These are phyloP conservation scores for Arabis alpina DNA, from an alignment of 345 rosid species.

Conservation along the genomic window DNA sequence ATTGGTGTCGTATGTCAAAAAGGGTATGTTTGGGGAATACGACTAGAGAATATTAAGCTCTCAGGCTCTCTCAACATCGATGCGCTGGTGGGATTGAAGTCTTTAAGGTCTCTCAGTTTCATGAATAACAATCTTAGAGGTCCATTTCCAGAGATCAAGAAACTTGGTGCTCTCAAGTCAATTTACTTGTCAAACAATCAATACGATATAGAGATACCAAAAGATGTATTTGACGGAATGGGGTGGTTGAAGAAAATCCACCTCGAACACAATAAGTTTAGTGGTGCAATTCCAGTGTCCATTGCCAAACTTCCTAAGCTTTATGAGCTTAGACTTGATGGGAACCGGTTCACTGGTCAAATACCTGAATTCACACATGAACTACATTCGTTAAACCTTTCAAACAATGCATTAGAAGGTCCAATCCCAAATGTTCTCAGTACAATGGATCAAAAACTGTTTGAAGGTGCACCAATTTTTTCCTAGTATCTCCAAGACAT, in stretches of 20 bases:
- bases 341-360: constrained; percentile 61
- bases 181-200: constrained; percentile 64
- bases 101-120: constrained; percentile 62
- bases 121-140: constrained; percentile 66
- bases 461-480: constrained; percentile 50
- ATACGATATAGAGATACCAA: constrained; percentile 61
- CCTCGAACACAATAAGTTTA: constrained; percentile 56
- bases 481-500: neutral
- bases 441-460: constrained; percentile 41
- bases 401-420: constrained; percentile 67
- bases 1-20: constrained; percentile 58
- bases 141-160: constrained; percentile 59
- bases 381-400: constrained; percentile 48
- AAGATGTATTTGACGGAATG: constrained; percentile 65
- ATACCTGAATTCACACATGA: constrained; percentile 57
- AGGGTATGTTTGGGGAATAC: constrained; percentile 62
- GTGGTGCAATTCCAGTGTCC: constrained; percentile 70
- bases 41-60: constrained; percentile 64
- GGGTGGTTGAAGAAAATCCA: constrained; percentile 62
- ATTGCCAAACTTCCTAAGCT: constrained; percentile 56
- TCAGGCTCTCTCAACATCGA: constrained; percentile 55
- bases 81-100: constrained; percentile 43
- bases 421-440: constrained; percentile 57
- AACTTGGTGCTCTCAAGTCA: constrained; percentile 55
- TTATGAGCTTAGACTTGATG: constrained; percentile 59